phyloP scores from a whole-genome alignment of 169 alveolate species.

The Babesia caballi region DNA sequence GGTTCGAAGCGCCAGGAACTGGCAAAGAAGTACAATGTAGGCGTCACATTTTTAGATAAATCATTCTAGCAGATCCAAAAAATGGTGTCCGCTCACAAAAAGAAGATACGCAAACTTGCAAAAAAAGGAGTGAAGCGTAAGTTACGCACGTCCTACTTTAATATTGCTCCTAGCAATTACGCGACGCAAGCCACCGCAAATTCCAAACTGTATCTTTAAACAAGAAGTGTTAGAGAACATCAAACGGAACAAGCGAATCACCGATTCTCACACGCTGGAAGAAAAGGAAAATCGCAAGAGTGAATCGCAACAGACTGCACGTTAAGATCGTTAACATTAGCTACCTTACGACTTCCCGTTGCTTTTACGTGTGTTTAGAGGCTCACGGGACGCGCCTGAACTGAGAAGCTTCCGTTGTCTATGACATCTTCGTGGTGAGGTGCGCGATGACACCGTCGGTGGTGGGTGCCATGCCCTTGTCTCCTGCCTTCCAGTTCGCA shows the following conservation, averaged over 20 bases:
- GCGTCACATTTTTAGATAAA: background rate
- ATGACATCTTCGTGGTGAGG: slow-evolving; percentile 51
- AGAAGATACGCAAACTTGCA: slow-evolving; percentile 35
- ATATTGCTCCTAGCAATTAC: background rate
- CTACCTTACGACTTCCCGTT: background rate
- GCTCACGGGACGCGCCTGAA: too few relatives aligned
- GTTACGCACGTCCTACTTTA: background rate
- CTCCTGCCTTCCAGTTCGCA: slow-evolving; percentile 97
- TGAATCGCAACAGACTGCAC: background rate
- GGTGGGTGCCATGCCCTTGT: slow-evolving; percentile 92
- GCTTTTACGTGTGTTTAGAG: background rate
- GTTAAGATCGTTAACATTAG: background rate
- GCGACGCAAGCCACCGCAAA: slow-evolving; percentile 47
- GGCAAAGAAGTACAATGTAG: slow-evolving; percentile 61
- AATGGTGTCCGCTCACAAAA: slow-evolving; percentile 65
- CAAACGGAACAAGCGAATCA: slow-evolving; percentile 57
- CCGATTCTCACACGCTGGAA: slow-evolving; percentile 17
- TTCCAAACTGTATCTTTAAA: slow-evolving; percentile 66
- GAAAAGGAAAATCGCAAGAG: too few relatives aligned
- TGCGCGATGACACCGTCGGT: slow-evolving; percentile 85
- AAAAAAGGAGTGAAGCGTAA: slow-evolving; percentile 49
- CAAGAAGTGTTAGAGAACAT: slow-evolving; percentile 51
- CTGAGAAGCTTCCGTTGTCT: too few relatives aligned
- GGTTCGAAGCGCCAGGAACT: slow-evolving; percentile 65
- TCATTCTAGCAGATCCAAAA: slow-evolving; percentile 40